Evolutionary conservation across 768 basidiomycete genomes (phyloP).

Genomic region (Boletus bicolor): DNA sequence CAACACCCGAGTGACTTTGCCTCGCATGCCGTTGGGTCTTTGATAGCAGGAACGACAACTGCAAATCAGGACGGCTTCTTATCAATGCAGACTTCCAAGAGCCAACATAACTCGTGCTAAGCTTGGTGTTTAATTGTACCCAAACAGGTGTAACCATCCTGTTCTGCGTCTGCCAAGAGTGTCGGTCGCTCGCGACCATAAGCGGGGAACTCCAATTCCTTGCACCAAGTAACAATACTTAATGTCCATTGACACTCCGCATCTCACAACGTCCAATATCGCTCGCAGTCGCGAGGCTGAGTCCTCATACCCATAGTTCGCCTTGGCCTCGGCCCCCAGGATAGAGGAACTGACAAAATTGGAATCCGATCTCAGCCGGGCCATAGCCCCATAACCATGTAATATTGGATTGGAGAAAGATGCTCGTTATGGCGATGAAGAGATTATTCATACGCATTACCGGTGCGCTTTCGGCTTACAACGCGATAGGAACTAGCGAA

Average conservation of each 20-base stretch:
- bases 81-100: background rate
- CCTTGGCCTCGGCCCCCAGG: background rate
- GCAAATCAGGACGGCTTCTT: background rate
- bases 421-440: background rate
- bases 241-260: background rate
- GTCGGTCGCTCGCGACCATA: background rate
- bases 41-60: too few relatives aligned
- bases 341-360: background rate
- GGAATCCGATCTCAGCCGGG: background rate
- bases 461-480: too few relatives aligned
- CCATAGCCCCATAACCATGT: background rate
- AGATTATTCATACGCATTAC: background rate
- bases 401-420: background rate
- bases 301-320: background rate
- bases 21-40: too few relatives aligned
- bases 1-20: background rate
- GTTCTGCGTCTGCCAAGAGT: background rate
- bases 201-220: background rate
- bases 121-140: background rate
- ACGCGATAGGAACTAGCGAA: background rate
- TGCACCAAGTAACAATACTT: background rate
- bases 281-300: background rate
- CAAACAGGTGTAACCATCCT: background rate
- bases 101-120: too few relatives aligned
- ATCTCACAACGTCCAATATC: background rate